Conservation (phyloP, 768 basidiomycete species). For the Suillus paluster region DNA sequence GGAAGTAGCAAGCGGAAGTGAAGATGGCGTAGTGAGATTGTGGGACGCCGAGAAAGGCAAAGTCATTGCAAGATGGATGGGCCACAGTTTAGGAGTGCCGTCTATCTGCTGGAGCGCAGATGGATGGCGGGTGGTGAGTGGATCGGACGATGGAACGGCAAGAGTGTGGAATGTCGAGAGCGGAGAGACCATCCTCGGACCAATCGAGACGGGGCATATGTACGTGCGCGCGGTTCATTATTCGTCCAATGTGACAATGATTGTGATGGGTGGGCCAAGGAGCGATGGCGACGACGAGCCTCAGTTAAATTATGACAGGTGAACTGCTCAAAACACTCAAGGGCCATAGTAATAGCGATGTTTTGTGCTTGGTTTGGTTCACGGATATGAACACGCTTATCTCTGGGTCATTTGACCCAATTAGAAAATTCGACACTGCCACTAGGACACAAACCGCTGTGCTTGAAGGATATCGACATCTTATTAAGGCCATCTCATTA, state of each 20-base stretch:
- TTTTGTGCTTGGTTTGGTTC: no score
- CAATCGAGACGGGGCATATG: neutral
- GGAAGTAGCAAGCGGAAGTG: neutral
- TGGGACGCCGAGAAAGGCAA: neutral
- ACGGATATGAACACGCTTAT: no score
- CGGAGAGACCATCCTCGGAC: neutral
- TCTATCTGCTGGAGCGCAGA: neutral
- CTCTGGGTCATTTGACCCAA: neutral
- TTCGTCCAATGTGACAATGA: no score
- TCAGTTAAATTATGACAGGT: no score
- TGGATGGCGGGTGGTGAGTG: neutral
- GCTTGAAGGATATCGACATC: neutral
- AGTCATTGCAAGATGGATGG: neutral
- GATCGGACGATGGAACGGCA: neutral
- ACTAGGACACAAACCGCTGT: neutral
- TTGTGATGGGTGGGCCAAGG: no score
- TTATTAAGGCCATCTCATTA: constrained; percentile 1
- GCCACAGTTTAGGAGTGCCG: neutral
- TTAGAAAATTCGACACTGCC: no score
- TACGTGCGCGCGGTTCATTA: no score
- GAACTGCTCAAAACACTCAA: no score
- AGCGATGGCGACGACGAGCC: neutral
- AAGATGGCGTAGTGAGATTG: neutral
- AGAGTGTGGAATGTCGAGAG: neutral
- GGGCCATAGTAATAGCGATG: neutral